Percentiles rank a stretch among this genome's conserved stretches.
phyloP scores from a whole-genome alignment of 306 rosid species.

The Rosa persica region DNA sequence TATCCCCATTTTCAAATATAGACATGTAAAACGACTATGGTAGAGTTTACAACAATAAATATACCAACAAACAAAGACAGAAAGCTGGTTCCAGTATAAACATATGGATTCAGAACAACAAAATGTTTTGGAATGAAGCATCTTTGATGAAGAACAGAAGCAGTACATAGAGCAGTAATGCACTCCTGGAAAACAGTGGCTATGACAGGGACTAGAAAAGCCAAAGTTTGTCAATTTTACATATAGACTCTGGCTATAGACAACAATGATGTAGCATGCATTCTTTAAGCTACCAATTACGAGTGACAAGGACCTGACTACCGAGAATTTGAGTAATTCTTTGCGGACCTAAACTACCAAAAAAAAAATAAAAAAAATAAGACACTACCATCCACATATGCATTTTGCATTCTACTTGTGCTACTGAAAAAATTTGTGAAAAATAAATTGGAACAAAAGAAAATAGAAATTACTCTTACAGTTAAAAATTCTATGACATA shows the following conservation, averaged over 20 bases:
- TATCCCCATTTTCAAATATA: background rate
- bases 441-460: background rate
- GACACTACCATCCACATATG: background rate
- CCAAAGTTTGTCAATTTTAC: background rate
- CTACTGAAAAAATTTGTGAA: background rate
- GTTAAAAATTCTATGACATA: background rate
- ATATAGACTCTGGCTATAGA: background rate
- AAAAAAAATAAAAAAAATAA: background rate
- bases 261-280: background rate
- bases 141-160: background rate
- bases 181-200: background rate
- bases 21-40: background rate
- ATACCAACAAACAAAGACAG: background rate
- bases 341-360: constrained; percentile 2
- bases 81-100: background rate
- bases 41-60: background rate
- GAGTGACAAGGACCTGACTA: background rate
- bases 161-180: background rate
- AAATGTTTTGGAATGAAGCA: background rate
- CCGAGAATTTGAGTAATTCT: background rate
- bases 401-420: background rate
- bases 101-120: background rate
- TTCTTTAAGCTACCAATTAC: background rate
- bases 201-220: background rate
- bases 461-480: background rate